Percentiles rank a stretch among this genome's conserved stretches.
phyloP scores from a whole-genome alignment of 352 stramenopile species.

The Phytophthora nicotianae region DNA sequence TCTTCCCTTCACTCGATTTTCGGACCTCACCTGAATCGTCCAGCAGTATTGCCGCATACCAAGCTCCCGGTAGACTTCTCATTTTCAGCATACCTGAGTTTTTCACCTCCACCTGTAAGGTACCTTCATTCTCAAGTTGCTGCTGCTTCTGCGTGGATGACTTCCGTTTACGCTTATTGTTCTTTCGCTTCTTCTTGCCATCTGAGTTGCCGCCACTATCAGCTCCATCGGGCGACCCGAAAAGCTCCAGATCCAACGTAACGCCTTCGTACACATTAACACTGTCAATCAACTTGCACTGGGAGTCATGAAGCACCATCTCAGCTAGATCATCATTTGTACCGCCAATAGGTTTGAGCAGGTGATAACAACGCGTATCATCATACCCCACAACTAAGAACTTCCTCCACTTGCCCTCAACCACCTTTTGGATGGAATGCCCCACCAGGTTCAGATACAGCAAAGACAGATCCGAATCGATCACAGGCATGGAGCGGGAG shows the following conservation, averaged over 20 bases:
- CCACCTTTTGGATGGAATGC: slow-evolving; percentile 71
- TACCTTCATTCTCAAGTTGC: slow-evolving; percentile 19
- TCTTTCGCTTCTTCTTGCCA: slow-evolving; percentile 67
- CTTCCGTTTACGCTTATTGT: slow-evolving; percentile 65
- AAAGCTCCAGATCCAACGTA: slow-evolving; percentile 51
- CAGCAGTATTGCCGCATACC: slow-evolving; percentile 61
- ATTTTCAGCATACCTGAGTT: slow-evolving; percentile 44
- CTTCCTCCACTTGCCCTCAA: slow-evolving; percentile 85
- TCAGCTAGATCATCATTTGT: slow-evolving; percentile 53
- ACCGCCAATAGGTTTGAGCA: slow-evolving; percentile 58
- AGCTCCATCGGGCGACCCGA: slow-evolving; percentile 39
- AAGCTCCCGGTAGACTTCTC: slow-evolving; percentile 53
- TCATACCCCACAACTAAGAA: slow-evolving; percentile 78
- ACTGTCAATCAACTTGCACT: slow-evolving; percentile 60
- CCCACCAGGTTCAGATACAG: slow-evolving; percentile 77
- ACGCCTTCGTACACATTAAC: slow-evolving; percentile 60
- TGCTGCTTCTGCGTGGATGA: slow-evolving; percentile 28
- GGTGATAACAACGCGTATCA: slow-evolving; percentile 50
- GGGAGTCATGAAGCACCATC: slow-evolving; percentile 78
- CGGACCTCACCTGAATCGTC: slow-evolving; percentile 18
- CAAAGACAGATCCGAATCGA: slow-evolving; percentile 52
- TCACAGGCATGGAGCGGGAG: slow-evolving; percentile 61
- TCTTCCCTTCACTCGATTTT: slow-evolving; percentile 14
- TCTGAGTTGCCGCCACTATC: slow-evolving; percentile 11
- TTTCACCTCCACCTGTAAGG: slow-evolving; percentile 57